phyloP scores from a whole-genome alignment of 495 filamentous ascomycete genomes.

The Cercophora samala region DNA sequence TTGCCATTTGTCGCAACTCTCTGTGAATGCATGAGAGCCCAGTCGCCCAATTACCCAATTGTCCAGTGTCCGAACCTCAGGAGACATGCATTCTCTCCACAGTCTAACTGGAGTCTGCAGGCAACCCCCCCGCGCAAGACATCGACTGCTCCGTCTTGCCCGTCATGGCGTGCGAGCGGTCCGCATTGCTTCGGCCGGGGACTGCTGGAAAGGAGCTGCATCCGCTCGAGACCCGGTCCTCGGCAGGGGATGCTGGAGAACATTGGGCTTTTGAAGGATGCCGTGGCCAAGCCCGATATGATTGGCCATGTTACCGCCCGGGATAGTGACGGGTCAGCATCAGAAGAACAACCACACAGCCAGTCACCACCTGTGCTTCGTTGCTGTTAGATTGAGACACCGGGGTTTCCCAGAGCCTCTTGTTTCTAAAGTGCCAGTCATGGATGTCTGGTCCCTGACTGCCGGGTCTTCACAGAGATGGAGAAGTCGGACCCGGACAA shows the following conservation, averaged over 20 bases:
- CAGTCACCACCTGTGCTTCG: conserved; percentile 10
- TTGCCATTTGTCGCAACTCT: background rate
- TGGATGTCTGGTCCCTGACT: conserved; percentile 10
- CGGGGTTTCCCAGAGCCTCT: background rate
- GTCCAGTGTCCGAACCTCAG: conserved; percentile 15
- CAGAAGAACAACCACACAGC: conserved; percentile 8
- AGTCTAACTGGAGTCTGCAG: conserved; percentile 1
- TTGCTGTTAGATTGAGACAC: conserved; percentile 9
- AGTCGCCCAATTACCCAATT: conserved; percentile 25
- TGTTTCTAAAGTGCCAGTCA: background rate
- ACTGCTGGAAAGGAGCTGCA: conserved; percentile 12
- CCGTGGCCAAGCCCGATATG: conserved; percentile 20
- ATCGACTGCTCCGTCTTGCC: background rate
- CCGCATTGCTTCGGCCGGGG: conserved; percentile 14
- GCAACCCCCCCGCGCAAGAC: conserved; percentile 8
- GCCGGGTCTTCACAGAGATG: background rate
- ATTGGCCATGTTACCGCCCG: conserved; percentile 47
- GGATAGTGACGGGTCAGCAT: conserved; percentile 34
- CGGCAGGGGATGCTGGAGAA: conserved; percentile 25
- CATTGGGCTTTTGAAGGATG: conserved; percentile 21
- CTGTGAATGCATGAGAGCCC: conserved; percentile 21
- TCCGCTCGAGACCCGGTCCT: conserved; percentile 12
- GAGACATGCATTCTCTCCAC: conserved; percentile 14
- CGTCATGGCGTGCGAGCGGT: conserved; percentile 5
- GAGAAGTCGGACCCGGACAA: background rate